Evolutionary conservation across 345 rosid species (phyloP).

Genomic region (Rhodamnia rubescens): DNA sequence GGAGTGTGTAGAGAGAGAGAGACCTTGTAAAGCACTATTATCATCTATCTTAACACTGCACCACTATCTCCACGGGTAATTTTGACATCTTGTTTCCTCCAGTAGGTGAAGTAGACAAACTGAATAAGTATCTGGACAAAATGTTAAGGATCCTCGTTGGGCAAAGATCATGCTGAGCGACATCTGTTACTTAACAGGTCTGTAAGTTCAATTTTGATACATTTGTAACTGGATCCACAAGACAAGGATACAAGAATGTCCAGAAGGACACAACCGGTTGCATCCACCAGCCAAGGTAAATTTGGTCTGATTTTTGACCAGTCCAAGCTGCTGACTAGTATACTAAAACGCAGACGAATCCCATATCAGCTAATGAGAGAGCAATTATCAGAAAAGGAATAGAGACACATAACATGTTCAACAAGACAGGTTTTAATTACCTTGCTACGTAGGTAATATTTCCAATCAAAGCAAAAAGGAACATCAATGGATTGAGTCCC

Average conservation of each 20-base stretch:
- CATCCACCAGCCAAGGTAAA: constrained; percentile 85
- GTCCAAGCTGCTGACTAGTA: constrained; percentile 49
- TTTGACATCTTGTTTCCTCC: constrained; percentile 1
- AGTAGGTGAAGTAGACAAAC: constrained; percentile 42
- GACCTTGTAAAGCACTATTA: background rate
- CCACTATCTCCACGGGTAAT: background rate
- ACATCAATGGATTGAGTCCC: constrained; percentile 87
- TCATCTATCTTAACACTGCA: background rate
- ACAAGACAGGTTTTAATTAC: constrained; percentile 12
- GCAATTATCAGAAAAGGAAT: background rate
- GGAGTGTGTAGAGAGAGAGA: background rate
- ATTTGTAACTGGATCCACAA: background rate
- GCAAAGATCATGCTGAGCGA: background rate
- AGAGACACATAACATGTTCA: background rate
- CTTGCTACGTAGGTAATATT: constrained; percentile 73
- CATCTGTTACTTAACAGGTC: background rate
- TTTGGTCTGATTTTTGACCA: constrained; percentile 61
- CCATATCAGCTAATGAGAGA: background rate
- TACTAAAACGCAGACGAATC: constrained; percentile 19
- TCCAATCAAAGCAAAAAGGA: constrained; percentile 71
- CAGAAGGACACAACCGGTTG: constrained; percentile 73
- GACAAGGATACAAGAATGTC: constrained; percentile 63
- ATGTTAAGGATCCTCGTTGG: constrained; percentile 7
- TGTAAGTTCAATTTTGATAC: background rate
- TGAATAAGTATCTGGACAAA: constrained; percentile 55